Evolutionary conservation across 805 yeast species (phyloP), one percentile per base, ranked within the genome.

Genomic region (Saturnispora diversa): DNA sequence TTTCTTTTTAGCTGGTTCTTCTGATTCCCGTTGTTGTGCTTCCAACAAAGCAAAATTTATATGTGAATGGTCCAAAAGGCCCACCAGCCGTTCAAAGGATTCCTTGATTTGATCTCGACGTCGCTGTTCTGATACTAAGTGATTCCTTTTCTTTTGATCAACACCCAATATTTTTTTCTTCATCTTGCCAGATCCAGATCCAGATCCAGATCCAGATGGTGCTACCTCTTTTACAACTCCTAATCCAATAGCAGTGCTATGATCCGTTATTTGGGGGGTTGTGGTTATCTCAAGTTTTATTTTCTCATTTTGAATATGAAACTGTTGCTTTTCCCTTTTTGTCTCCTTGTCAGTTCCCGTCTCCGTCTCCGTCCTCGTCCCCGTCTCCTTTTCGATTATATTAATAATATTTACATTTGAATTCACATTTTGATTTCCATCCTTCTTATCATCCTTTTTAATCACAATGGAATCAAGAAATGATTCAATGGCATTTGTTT

Each of bases 81-180:
- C 47, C 19, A 60, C 55, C 16, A 66, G 48, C 12, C 50, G 32
- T 30, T 64, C 66, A 45, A 61, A 66, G 2, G 70, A 62, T 11
- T 51, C 53, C 41, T 60, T 63, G 19, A 66, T 65, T 40, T 55
- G 49, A 28, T 53, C 49, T 32, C 70, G 51, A 23, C 70, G 50
- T 42, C 54, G 56, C 45, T 65, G 67, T 48, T 66, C 70, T 19
- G 64, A 58, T 17, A 56, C 50, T 8, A 65, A 59, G 48, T 66
- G 70, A 39, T 60, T 56, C 24, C 47, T 37, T 33, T 65, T 51
- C 42, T 58, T 62, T 44, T 66, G 66, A 32, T 60, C 55, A 32
- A 53, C 56, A 5, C 57, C 42, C 19, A 64, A 53, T 13, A 53
- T 39, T 12, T n/a, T 15, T 9, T 15, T 21, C 31, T 39, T 39